Evolutionary conservation across 495 filamentous ascomycete genomes (phyloP).

Genomic region (Xylona heveae): DNA sequence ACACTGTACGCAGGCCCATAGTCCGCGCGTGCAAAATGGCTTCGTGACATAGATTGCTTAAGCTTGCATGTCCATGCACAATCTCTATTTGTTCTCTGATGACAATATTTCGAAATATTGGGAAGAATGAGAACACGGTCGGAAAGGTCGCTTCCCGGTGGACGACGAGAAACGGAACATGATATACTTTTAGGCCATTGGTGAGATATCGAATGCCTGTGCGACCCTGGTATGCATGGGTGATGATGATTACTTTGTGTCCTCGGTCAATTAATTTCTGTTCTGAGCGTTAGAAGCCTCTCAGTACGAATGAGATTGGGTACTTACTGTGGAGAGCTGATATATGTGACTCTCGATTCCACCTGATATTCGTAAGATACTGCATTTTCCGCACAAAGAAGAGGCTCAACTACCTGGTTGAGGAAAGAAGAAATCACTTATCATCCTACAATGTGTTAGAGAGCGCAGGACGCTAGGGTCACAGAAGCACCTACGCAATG

Average conservation of each 20-base stretch:
- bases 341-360: slow-evolving; percentile 97
- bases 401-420: slow-evolving; percentile 46
- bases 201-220: slow-evolving; percentile 93
- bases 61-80: slow-evolving; percentile 83
- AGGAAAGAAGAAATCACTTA: slow-evolving; percentile 98
- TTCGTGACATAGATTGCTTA: slow-evolving; percentile 85
- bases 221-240: slow-evolving; percentile 81
- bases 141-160: slow-evolving; percentile 91
- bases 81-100: slow-evolving; percentile 89
- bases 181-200: slow-evolving; percentile 94
- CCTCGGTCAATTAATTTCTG: slow-evolving; percentile 85
- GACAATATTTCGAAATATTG: slow-evolving; percentile 86
- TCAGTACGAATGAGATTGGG: not conserved
- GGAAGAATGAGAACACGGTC: slow-evolving; percentile 96
- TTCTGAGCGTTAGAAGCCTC: not conserved
- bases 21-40: slow-evolving; percentile 88
- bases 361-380: slow-evolving; percentile 19
- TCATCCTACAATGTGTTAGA: slow-evolving; percentile 39
- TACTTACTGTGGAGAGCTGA: slow-evolving; percentile 55
- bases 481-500: slow-evolving; percentile 36
- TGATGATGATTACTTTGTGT: slow-evolving; percentile 95
- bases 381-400: slow-evolving; percentile 1
- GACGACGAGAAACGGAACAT: slow-evolving; percentile 87
- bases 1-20: slow-evolving; percentile 88
- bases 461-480: not conserved